phyloP scores from a whole-genome alignment of 805 yeast genomes.

The Zygosaccharomyces gambellarensis region DNA sequence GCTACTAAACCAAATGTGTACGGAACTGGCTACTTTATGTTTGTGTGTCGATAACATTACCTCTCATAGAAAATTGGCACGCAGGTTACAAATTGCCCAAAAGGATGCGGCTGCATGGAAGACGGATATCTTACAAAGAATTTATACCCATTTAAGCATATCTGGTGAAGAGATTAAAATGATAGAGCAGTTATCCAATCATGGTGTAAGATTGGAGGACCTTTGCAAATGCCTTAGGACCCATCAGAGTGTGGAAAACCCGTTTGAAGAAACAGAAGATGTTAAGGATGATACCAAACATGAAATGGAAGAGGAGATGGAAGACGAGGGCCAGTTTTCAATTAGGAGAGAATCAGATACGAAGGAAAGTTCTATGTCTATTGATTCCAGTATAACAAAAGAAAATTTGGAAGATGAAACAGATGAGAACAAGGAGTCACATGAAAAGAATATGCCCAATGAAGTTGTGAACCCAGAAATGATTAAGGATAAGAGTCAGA shows the following conservation, averaged over 20 bases:
- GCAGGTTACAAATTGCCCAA: conserved; percentile 60
- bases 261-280: conserved; percentile 32
- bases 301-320: conserved; percentile 7
- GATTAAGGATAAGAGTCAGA: conserved; percentile 31
- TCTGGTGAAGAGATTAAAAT: conserved; percentile 70
- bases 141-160: conserved; percentile 79
- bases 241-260: conserved; percentile 48
- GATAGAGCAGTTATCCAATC: conserved; percentile 82
- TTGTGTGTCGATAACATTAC: conserved; percentile 44
- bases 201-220: conserved; percentile 74
- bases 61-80: conserved; percentile 46
- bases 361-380: not conserved
- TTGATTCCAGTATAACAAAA: conserved; percentile 1
- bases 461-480: conserved; percentile 33
- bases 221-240: conserved; percentile 58
- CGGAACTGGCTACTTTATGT: conserved; percentile 60
- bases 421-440: not conserved
- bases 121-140: conserved; percentile 57
- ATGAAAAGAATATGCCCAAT: conserved; percentile 1
- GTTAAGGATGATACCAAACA: conserved; percentile 10
- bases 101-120: conserved; percentile 84
- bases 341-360: not conserved
- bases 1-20: conserved; percentile 73
- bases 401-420: conserved; percentile 10
- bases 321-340: not conserved